Evolutionary conservation across 352 stramenopile genomes (phyloP).

Genomic region (Phytophthora rubi): DNA sequence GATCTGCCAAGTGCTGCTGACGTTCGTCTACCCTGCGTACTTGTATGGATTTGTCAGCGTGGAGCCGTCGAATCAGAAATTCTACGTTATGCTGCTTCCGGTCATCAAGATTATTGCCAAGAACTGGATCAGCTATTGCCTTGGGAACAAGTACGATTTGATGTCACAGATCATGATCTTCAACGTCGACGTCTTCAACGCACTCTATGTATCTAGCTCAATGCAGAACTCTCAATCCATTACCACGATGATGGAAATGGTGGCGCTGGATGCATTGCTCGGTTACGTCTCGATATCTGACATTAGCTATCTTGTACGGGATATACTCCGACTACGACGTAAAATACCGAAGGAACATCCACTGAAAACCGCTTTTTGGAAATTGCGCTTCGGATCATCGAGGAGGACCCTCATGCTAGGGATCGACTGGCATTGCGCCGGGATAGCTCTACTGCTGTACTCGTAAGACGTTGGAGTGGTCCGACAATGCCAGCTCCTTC

Average conservation of each 20-base stretch:
- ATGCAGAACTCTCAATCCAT: constrained; percentile 45
- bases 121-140: constrained; percentile 40
- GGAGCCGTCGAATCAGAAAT: constrained; percentile 16
- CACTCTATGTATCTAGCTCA: constrained; percentile 45
- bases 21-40: constrained; percentile 50
- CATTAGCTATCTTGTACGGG: constrained; percentile 6
- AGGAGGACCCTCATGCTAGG: not conserved
- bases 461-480: constrained; percentile 6
- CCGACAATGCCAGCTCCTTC: not conserved
- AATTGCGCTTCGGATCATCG: constrained; percentile 15
- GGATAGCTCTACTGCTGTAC: constrained; percentile 2
- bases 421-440: not conserved
- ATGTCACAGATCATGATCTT: constrained; percentile 53
- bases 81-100: constrained; percentile 42
- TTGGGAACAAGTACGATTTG: constrained; percentile 26
- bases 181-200: constrained; percentile 57
- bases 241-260: constrained; percentile 30
- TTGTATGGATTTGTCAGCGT: constrained; percentile 41
- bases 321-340: constrained; percentile 8
- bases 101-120: constrained; percentile 51
- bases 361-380: constrained; percentile 15
- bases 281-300: constrained; percentile 34
- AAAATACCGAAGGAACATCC: constrained; percentile 12
- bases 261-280: constrained; percentile 38
- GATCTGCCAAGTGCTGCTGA: constrained; percentile 36